These are phyloP conservation scores for Aegilops tauschii DNA, from an alignment of 176 grass and related monocot genomes.

Conservation along the genomic window DNA sequence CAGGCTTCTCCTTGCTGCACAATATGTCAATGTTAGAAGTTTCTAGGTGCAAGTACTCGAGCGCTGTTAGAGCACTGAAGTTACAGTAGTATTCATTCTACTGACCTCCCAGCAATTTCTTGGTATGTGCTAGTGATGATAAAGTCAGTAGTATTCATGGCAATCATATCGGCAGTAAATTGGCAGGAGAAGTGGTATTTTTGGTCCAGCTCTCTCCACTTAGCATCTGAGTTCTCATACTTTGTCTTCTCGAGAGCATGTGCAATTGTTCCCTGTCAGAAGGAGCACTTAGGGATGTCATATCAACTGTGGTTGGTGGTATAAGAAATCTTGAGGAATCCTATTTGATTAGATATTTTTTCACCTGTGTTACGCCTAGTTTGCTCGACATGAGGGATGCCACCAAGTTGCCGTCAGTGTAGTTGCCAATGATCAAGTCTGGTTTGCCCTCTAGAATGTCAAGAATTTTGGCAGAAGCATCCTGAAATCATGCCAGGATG, in stretches of 20 bases:
- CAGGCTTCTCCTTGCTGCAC: conserved; percentile 86
- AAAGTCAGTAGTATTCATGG: conserved; percentile 92
- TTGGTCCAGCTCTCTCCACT: conserved; percentile 83
- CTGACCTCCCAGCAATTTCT: conserved; percentile 91
- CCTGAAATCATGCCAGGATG: conserved; percentile 39
- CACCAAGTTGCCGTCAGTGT: conserved; percentile 90
- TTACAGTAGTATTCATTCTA: neutral
- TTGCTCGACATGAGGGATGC: conserved; percentile 85
- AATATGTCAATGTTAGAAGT: neutral
- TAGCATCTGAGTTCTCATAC: conserved; percentile 87
- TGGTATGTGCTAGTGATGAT: conserved; percentile 98
- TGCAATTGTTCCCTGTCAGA: conserved; percentile 75
- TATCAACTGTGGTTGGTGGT: neutral
- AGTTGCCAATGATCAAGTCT: conserved; percentile 95
- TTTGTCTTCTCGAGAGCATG: conserved; percentile 99
- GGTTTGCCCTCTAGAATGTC: conserved; percentile 88
- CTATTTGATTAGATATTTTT: neutral
- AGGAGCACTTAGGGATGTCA: conserved; percentile 10
- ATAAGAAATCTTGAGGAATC: neutral
- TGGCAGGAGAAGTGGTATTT: conserved; percentile 99
- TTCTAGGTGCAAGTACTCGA: neutral
- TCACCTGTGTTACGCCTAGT: conserved; percentile 86
- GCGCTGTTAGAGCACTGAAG: neutral
- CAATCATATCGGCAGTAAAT: conserved; percentile 95
- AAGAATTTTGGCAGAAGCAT: conserved; percentile 69